A percentile compares a stretch with the other conserved stretches of the same genome.
These are phyloP conservation scores for Cydonia oblonga DNA, from an alignment of 331 rosid species.

Conservation along the genomic window DNA sequence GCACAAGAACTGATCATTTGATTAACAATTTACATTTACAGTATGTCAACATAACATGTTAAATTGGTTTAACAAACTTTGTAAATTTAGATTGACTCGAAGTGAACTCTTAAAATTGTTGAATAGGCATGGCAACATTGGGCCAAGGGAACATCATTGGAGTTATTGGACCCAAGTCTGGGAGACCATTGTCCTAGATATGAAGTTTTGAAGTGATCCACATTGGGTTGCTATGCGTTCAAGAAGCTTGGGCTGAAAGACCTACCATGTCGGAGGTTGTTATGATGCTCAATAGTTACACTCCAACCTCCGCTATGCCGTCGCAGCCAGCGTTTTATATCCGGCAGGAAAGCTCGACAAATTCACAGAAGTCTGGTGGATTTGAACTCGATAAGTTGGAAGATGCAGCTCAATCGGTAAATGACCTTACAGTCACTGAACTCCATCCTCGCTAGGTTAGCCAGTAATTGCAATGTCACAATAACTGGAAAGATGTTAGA, in stretches of 20 bases:
- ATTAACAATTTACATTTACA: too few species aligned
- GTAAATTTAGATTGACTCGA: neutral
- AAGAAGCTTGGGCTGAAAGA: slow-evolving; percentile 23
- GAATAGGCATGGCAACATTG: slow-evolving; percentile 27
- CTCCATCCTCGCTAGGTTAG: neutral
- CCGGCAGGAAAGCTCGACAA: neutral
- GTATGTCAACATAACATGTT: too few species aligned
- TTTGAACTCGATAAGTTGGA: neutral
- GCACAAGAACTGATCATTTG: too few species aligned
- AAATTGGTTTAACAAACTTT: neutral
- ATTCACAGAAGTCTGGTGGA: neutral
- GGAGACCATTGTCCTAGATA: slow-evolving; percentile 18
- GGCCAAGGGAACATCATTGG: slow-evolving; percentile 17
- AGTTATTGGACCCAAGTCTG: slow-evolving; percentile 14
- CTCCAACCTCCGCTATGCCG: neutral
- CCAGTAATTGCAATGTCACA: neutral
- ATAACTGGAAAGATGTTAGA: neutral
- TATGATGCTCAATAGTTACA: slow-evolving; percentile 20
- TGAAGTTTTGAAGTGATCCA: slow-evolving; percentile 26
- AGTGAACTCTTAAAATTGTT: neutral
- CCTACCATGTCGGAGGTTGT: slow-evolving; percentile 24
- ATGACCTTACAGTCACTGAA: neutral
- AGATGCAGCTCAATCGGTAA: neutral
- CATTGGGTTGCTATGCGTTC: slow-evolving; percentile 21
- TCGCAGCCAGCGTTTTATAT: neutral